These are phyloP conservation scores for Ceratobasidium sp. DNA, from an alignment of 1,284 basidiomycete species.

Conservation along the genomic window DNA sequence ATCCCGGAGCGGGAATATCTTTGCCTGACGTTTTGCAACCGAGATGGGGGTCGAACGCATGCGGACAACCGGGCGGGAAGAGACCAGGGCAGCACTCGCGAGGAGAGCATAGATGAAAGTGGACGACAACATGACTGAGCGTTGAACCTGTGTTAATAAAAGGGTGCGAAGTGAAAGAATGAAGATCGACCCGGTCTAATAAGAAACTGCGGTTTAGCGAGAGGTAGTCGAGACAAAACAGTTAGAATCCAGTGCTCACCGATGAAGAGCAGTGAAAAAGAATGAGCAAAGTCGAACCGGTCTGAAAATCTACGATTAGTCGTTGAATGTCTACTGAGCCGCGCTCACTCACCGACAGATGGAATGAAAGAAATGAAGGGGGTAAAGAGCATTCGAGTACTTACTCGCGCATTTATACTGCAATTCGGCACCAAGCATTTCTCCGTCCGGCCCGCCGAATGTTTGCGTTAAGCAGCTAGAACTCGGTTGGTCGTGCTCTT, in stretches of 20 bases:
- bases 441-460: background rate
- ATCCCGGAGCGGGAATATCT: conserved; percentile 15
- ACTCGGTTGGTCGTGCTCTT: conserved; percentile 10
- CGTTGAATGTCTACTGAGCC: background rate
- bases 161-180: conserved; percentile 36
- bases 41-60: background rate
- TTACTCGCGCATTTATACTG: conserved; percentile 9
- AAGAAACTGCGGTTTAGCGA: background rate
- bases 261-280: conserved; percentile 36
- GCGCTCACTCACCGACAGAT: conserved; percentile 34
- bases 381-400: background rate
- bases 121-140: conserved; percentile 25
- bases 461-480: background rate
- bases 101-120: conserved; percentile 35
- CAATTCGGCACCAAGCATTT: background rate
- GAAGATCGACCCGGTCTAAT: conserved; percentile 44
- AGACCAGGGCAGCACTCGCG: conserved; percentile 30
- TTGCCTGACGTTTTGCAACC: conserved; percentile 8
- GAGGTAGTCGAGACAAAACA: background rate
- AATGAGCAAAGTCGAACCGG: conserved; percentile 31
- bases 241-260: background rate
- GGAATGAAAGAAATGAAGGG: conserved; percentile 14
- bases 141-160: background rate
- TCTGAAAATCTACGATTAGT: conserved; percentile 11
- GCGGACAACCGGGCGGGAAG: conserved; percentile 14